phyloP scores from a whole-genome alignment of 176 grass and related monocot genomes.

The Urochloa ruziziensis region DNA sequence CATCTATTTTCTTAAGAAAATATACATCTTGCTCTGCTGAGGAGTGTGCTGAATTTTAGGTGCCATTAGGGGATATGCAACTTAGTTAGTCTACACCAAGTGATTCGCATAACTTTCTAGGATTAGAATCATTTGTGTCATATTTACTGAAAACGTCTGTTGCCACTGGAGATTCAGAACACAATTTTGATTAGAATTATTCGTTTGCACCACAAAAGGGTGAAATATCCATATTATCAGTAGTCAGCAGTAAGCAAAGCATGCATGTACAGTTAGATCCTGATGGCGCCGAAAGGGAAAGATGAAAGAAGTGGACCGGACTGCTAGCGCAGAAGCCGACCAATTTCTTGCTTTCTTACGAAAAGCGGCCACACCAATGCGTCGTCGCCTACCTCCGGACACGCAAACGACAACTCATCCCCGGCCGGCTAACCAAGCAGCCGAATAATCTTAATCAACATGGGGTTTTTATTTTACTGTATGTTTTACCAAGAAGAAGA shows the following conservation, averaged over 20 bases:
- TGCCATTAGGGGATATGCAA: not conserved
- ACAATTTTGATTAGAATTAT: not conserved
- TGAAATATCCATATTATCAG: slow-evolving; percentile 3
- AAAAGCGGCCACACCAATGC: slow-evolving; percentile 18
- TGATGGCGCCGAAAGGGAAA: slow-evolving; percentile 50
- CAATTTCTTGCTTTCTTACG: slow-evolving; percentile 18
- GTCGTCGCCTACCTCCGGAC: slow-evolving; percentile 10
- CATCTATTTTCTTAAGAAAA: slow-evolving; percentile 9
- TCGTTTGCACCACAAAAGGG: not conserved
- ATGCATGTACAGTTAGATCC: slow-evolving; percentile 33
- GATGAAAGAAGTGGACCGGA: slow-evolving; percentile 44
- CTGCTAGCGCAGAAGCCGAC: slow-evolving; percentile 32
- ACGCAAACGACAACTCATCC: slow-evolving; percentile 34
- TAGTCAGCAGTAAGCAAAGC: not conserved
- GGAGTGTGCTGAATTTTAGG: too few relatives aligned
- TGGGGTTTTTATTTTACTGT: not conserved
- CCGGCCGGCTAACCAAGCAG: not conserved
- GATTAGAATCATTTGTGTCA: not conserved
- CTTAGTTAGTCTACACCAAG: not conserved
- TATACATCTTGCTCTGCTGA: not conserved
- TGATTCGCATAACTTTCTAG: not conserved
- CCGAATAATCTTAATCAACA: slow-evolving; percentile 7
- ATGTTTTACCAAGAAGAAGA: not conserved
- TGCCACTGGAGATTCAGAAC: not conserved
- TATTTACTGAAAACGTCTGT: not conserved